Evolutionary conservation across 208 protist genomes (phyloP).

Genomic region (Herpetomonas muscarum): DNA sequence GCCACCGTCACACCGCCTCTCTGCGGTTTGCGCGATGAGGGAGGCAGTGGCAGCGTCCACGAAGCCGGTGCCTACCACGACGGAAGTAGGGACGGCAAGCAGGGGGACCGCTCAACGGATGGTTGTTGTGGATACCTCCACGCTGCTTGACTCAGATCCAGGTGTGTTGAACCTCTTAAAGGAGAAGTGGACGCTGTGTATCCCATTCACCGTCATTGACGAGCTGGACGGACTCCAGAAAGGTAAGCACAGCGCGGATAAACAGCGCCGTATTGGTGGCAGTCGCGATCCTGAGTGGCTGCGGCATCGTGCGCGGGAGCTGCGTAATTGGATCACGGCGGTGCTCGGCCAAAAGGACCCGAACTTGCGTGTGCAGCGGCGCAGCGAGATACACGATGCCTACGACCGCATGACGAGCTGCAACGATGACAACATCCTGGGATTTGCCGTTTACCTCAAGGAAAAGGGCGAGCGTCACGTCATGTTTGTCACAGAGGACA

Average conservation of each 20-base stretch:
- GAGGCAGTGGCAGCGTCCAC: neutral
- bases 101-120: slow-evolving; percentile 11
- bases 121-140: slow-evolving; percentile 78
- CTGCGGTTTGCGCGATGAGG: neutral
- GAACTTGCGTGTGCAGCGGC: slow-evolving; percentile 51
- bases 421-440: slow-evolving; percentile 81
- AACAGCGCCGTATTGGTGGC: slow-evolving; percentile 1
- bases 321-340: slow-evolving; percentile 63
- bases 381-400: slow-evolving; percentile 46
- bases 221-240: slow-evolving; percentile 75
- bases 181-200: slow-evolving; percentile 46
- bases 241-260: slow-evolving; percentile 4
- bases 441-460: slow-evolving; percentile 73
- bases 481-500: slow-evolving; percentile 79
- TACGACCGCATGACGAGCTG: slow-evolving; percentile 45
- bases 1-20: too few relatives aligned
- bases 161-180: slow-evolving; percentile 46
- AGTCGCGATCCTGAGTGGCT: slow-evolving; percentile 28
- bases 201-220: slow-evolving; percentile 68
- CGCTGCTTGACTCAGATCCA: slow-evolving; percentile 43
- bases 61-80: neutral
- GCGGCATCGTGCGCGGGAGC: slow-evolving; percentile 15
- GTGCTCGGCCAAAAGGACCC: slow-evolving; percentile 12
- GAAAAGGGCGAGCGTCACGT: slow-evolving; percentile 22
- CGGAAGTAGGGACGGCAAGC: neutral